Evolutionary conservation across 1,139 yeast species (phyloP), one percentile per base, ranked within the genome.

Genomic region (Petasospora fabianii): DNA sequence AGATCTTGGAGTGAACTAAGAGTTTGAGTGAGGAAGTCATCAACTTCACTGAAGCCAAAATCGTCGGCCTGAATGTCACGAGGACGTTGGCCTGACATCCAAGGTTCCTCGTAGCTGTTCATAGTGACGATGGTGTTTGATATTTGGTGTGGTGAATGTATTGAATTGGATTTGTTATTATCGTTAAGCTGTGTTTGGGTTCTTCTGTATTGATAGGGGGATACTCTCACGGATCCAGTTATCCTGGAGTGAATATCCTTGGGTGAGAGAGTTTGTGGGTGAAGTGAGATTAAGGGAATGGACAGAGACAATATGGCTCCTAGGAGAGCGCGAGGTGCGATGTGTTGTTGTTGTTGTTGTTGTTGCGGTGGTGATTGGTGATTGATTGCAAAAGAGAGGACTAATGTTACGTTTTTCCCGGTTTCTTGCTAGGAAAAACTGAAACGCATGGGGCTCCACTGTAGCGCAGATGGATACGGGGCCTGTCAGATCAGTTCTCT

Each of bases 1-100:
- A 54, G 44, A 12, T 54, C 58, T 31, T 53, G 55, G 16, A 53
- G 40, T 3, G 55, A 50, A 26, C 42, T 41, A 12, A 54, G 38
- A 4, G 56, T 47, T 35, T 52, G 53, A 4, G 48, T 41, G 15
- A 54, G 35, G 38, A 52, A 48, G 35, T 54, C 56, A 36, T 51
- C 55, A 10, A 48, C 50, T 24, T 53, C 52, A 15, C 35, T 41
- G 39, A 44, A 44, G 12, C 46, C 48, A 20, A 42, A 42, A 32
- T 44, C 48, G n/a, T 38, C 38, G 5, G 35, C 11, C 7, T 16
- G 36, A 3, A 13, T 9, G 13, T 15, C 32, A 11, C 29, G 39
- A 9, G 18, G 26, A 12, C 30, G 31, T n/a, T n/a, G n/a, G 11
- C 22, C 36, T 4, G 33, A 19, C 33, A 35, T 22, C 47, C 44